Evolutionary conservation across 75 land plant species (phyloP).

Genomic region (Adiantum capillusveneris): DNA sequence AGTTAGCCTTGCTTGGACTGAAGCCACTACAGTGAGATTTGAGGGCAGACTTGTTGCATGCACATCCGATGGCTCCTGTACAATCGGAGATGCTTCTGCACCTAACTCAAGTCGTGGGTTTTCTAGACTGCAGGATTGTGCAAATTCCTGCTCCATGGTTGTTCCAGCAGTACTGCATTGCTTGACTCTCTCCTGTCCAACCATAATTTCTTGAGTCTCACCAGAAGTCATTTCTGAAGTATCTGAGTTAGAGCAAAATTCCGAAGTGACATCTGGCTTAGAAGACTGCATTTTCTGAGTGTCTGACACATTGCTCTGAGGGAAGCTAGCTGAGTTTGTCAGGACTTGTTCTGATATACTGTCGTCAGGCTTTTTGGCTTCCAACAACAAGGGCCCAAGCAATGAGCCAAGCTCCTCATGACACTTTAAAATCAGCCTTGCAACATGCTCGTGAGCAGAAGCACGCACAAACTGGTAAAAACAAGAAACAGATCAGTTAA

Average conservation of each 20-base stretch:
- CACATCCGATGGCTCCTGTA: not conserved
- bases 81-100: not conserved
- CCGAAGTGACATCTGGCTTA: not conserved
- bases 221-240: not conserved
- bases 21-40: conserved; percentile 33
- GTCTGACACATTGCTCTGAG: not conserved
- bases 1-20: conserved; percentile 78
- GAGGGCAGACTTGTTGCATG: not conserved
- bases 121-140: too few species aligned
- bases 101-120: not conserved
- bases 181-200: not conserved
- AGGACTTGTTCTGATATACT: not conserved
- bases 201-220: not conserved
- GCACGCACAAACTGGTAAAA: conserved; percentile 75
- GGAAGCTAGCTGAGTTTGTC: not conserved
- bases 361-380: conserved; percentile 18
- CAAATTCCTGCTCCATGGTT: not conserved
- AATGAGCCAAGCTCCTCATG: conserved; percentile 70
- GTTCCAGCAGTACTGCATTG: not conserved
- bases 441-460: conserved; percentile 96
- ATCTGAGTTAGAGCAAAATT: not conserved
- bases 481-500: not conserved
- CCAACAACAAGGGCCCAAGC: conserved; percentile 50
- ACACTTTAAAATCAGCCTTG: conserved; percentile 76
- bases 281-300: not conserved